Conservation (phyloP, 1,284 basidiomycete species). For the Ustilago hordei region DNA sequence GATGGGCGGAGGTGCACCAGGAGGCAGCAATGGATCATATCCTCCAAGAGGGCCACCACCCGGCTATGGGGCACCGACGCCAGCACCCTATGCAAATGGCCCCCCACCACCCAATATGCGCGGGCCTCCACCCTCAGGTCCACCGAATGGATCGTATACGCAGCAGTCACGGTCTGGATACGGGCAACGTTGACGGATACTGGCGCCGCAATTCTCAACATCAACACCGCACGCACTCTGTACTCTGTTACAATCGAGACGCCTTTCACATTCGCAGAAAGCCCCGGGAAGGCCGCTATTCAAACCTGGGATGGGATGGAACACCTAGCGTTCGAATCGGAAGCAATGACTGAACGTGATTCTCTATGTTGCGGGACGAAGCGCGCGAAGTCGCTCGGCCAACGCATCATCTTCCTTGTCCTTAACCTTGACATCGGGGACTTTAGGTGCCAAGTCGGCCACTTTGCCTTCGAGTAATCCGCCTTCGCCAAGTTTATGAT, state of each 20-base stretch:
- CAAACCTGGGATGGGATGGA: too few relatives aligned
- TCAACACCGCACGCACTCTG: slow-evolving; percentile 9
- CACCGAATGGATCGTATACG: slow-evolving; percentile 23
- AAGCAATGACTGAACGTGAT: not conserved
- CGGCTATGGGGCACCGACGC: slow-evolving; percentile 38
- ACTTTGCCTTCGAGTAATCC: slow-evolving; percentile 75
- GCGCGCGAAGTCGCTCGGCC: slow-evolving; percentile 74
- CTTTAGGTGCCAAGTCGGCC: slow-evolving; percentile 57
- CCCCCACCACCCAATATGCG: slow-evolving; percentile 45
- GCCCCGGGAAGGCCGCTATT: too few relatives aligned
- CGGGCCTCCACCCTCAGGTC: slow-evolving; percentile 23
- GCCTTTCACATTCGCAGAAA: slow-evolving; percentile 9
- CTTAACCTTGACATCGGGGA: slow-evolving; percentile 37
- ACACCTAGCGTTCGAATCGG: too few relatives aligned
- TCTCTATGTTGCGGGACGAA: slow-evolving; percentile 60
- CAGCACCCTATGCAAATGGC: slow-evolving; percentile 20
- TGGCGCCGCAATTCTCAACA: not conserved
- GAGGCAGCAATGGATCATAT: slow-evolving; percentile 27
- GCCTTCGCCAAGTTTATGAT: slow-evolving; percentile 85
- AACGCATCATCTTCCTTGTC: slow-evolving; percentile 76
- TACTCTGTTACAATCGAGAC: slow-evolving; percentile 24
- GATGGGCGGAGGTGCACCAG: slow-evolving; percentile 22
- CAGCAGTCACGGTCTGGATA: slow-evolving; percentile 30
- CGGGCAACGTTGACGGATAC: slow-evolving; percentile 26
- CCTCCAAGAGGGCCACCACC: slow-evolving; percentile 40